Evolutionary conservation across 805 yeast genomes (phyloP), one percentile per base, ranked within the genome.

Genomic region (Lachancea lanzarotensis): DNA sequence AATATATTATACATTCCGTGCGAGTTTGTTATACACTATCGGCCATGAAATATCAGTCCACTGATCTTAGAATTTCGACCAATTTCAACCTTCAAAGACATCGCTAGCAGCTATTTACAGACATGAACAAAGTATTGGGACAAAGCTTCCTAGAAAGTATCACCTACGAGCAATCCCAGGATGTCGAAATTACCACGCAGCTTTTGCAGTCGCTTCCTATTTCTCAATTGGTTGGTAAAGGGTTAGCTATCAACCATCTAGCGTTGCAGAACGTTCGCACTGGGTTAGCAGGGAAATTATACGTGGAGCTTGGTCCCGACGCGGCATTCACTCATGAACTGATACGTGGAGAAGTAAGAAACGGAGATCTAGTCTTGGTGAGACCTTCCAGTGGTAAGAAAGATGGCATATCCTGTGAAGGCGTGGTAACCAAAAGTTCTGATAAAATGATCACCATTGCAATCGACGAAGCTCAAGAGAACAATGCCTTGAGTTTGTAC

Each of bases 361-460:
- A 75, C 3, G 96, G 96, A 12, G 96, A 88, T 63, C 80, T 86
- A 35, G 90, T 88, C 2, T 48, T 86, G 11, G 79, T 81, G 18
- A 68, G 65, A 44, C 67, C 71, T 0, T 50, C 63, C 3, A 48
- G 43, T 3, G 25, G 44, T 9, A 63, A 64, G 35, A 60, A 56
- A 35, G 56, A 55, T 7, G 61, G 52, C 2, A 54, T 55, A 2
- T 53, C 55, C 6, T 59, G 81, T 6, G 82, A 76, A 47, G 95
- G 84, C 8, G 93, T 87, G 0, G 75, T 90, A 0, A 72, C 78
- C 8, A 75, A 77, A 45, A 66, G 81, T 0, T 66, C 76, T 0
- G 60, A 69, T 2, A 72, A 65, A 17, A 60, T 70, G 13, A 63
- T 90, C 3, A 68, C 74, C 0, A 64, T 89, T 3, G 76, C 95